Conservation (phyloP, 306 rosid species). For the Adenanthera pavonina region DNA sequence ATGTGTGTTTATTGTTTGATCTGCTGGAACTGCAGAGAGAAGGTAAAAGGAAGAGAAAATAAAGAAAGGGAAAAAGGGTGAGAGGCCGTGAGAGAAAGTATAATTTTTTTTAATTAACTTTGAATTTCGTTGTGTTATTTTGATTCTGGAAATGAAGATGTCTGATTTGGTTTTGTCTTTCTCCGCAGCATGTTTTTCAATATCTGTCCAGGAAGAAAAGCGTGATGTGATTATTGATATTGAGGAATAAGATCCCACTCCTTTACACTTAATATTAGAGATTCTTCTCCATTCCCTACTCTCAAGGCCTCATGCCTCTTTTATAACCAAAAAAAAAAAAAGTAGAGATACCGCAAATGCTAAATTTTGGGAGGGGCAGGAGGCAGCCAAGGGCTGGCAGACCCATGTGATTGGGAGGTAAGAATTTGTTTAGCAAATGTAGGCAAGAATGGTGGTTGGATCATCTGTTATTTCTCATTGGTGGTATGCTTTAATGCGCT, state of each 20-base stretch:
- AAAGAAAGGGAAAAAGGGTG: too few relatives aligned
- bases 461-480: not conserved
- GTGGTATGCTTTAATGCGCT: not conserved
- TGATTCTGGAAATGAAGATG: constrained; percentile 10
- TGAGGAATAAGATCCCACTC: constrained; percentile 45
- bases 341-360: constrained; percentile 59
- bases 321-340: not conserved
- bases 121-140: constrained; percentile 12
- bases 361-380: constrained; percentile 70
- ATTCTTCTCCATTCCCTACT: constrained; percentile 20
- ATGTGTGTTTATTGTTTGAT: too few relatives aligned
- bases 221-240: constrained; percentile 46
- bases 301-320: too few relatives aligned
- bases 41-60: too few relatives aligned
- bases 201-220: constrained; percentile 40
- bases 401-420: constrained; percentile 83
- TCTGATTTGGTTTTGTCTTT: constrained; percentile 41
- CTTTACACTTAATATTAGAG: constrained; percentile 27
- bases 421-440: constrained; percentile 28
- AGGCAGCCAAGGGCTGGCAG: constrained; percentile 68
- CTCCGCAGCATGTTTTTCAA: constrained; percentile 49
- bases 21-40: too few relatives aligned
- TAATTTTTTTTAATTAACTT: constrained; percentile 3
- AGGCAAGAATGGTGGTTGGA: not conserved
- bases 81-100: too few relatives aligned